Base-by-base conservation (phyloP, 2,329 filamentous ascomycete genomes). In the Aspergillus tanneri region DNA sequence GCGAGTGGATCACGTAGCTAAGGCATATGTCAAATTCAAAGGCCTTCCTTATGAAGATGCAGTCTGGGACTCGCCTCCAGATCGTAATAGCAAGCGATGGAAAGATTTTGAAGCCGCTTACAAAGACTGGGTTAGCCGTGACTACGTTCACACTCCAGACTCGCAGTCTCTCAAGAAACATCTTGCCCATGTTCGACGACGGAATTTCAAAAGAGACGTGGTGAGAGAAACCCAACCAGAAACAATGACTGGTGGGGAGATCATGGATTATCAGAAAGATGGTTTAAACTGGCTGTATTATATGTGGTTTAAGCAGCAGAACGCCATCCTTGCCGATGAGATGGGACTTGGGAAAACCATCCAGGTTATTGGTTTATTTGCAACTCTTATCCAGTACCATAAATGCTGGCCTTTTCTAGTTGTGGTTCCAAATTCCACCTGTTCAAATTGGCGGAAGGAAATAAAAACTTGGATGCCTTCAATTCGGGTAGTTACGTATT, bases 321-420 rank as follows among this genome's bases (percentile, higher is more conserved):
- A 93, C 61, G 87, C 90, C 22, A 92, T 97, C 49, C 80, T 97
- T 5, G 93, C 93, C 0, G 93, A 99, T 64, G 93, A 99, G 65
- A 99, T 99, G 93, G 93, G 93, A 32, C 81, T 99, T 2, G 93
- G 93, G 24, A 99, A 99, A 74, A 99, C 93, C 0, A 89, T 99
- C 24, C 93, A 99, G 66, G 84, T 96, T 43, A 87, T 97, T 51
- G 83, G 85, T 2, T 81, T 96, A 53, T 79, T 97, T 51, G 84
- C 88, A 1, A 84, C 86, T 0, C 72, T 97, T 28, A 78, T 86
- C 19, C 78, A 86, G 52, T 79, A 85, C 43, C 78, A 82, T 61
- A 76, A 81, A 63, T 93, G 90, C 69, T 97, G 88, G 81, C 93
- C 93, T 0, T 97, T 96, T 64, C 77, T 99, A 12, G 79, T 97